A percentile compares a stretch with the other conserved stretches of the same genome.
phyloP scores from a whole-genome alignment of 139 green algal genomes.

The Limnomonas spitsbergensis region DNA sequence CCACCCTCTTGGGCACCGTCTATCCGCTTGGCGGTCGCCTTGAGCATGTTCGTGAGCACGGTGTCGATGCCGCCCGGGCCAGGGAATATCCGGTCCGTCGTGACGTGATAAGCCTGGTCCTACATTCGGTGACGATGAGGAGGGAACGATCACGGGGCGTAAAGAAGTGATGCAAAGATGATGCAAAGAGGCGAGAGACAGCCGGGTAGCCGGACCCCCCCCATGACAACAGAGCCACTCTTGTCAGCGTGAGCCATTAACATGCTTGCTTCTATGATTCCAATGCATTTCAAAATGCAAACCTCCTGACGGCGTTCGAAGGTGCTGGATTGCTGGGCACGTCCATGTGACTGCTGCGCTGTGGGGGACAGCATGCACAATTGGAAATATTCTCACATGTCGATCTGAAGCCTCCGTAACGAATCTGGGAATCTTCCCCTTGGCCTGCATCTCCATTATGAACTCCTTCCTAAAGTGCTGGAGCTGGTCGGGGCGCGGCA shows the following conservation, averaged over 20 bases:
- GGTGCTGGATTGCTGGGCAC: too few relatives aligned
- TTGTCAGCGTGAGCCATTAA: too few relatives aligned
- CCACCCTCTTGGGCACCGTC: not conserved
- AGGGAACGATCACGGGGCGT: too few relatives aligned
- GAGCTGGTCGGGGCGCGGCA: not conserved
- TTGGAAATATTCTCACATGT: conserved; percentile 7
- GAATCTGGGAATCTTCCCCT: conserved; percentile 2
- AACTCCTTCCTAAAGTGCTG: conserved; percentile 12
- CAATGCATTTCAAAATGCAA: too few relatives aligned
- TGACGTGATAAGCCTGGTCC: conserved; percentile 11
- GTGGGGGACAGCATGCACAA: too few relatives aligned
- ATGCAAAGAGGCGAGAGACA: too few relatives aligned
- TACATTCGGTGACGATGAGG: not conserved
- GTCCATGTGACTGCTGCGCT: too few relatives aligned
- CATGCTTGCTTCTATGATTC: too few relatives aligned
- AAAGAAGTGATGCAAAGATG: not conserved
- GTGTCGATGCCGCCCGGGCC: not conserved
- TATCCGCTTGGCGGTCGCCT: not conserved
- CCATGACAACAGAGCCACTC: too few relatives aligned
- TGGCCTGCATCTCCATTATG: conserved; percentile 9
- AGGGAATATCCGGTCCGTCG: conserved; percentile 8
- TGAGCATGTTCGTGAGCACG: not conserved
- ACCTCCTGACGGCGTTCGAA: too few relatives aligned
- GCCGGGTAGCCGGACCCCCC: too few relatives aligned
- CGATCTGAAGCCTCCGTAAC: conserved; percentile 2